Percentiles rank a stretch among this genome's conserved stretches.
phyloP scores from a whole-genome alignment of 768 basidiomycete genomes.

The Amanita molliuscula region DNA sequence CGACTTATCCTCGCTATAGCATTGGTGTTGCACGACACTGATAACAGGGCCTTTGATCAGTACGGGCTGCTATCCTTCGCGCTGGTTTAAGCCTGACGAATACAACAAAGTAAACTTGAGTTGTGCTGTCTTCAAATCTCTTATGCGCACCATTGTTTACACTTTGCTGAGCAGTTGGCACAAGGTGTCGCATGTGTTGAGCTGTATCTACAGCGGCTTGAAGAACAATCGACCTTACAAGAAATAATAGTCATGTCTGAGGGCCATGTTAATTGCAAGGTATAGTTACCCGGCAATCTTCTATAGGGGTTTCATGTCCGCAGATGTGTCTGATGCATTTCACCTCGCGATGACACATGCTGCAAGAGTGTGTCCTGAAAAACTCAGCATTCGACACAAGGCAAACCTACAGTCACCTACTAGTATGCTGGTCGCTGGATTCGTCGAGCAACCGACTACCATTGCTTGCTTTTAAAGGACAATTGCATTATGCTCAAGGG shows the following conservation, averaged over 20 bases:
- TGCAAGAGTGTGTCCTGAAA: not conserved
- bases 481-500: not conserved
- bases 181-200: slow-evolving; percentile 23
- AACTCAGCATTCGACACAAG: not conserved
- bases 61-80: slow-evolving; percentile 12
- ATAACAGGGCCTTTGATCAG: slow-evolving; percentile 11
- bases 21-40: slow-evolving; percentile 5
- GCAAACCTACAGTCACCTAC: not conserved
- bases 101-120: not conserved
- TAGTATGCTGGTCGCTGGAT: not conserved
- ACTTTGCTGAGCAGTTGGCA: slow-evolving; percentile 25
- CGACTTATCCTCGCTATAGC: not conserved
- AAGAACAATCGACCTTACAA: slow-evolving; percentile 31
- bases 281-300: slow-evolving; percentile 14
- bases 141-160: slow-evolving; percentile 26
- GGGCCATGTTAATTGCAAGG: not conserved
- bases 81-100: slow-evolving; percentile 18
- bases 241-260: slow-evolving; percentile 5
- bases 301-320: slow-evolving; percentile 22
- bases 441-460: not conserved
- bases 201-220: slow-evolving; percentile 33
- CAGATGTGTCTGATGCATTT: slow-evolving; percentile 27
- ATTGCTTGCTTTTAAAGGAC: not conserved
- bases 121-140: not conserved
- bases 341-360: slow-evolving; percentile 35